Evolutionary conservation across 805 yeast genomes (phyloP), one percentile per base, ranked within the genome.

Genomic region (Yamadazyma phyllophila): DNA sequence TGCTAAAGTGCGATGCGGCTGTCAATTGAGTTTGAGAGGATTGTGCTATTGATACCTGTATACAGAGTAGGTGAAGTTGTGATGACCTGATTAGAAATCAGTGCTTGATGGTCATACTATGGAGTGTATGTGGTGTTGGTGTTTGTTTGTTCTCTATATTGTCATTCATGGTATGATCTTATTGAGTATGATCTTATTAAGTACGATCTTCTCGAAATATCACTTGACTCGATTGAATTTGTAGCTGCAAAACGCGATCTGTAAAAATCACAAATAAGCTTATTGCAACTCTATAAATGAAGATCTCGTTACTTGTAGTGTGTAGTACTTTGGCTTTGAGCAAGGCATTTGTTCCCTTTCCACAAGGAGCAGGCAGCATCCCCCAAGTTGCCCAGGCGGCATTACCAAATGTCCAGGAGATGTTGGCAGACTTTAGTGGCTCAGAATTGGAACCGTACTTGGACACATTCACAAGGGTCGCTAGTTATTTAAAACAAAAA

Each of bases 1-100:
- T 47, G 50, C 50, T 40, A 35, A 27, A 7, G 15, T 36, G 50
- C 30, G 50, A 30, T 30, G 39, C 20, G 39, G 29, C 26, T 36
- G 50, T 47, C 13, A 29, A 29, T 29, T 7, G 31, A 4, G 3
- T 11, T 11, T n/a, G 31, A 29, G 31, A 10, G 31, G 31, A 11
- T 29, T 29, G 13, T 29, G 31, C 31, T 29, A 29, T n/a, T 5
- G 4, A 3, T n/a, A 29, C 7, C 6, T 20, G 24, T 29, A 29
- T 29, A n/a, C 31, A 29, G 31, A 8, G n/a, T n/a, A n/a, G n/a
- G n/a, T n/a, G n/a, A n/a, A n/a, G n/a, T n/a, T n/a, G n/a, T 20
- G 24, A 20, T 20, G 24, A 20, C 24, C 24, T 4, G 24, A 20
- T 20, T 20, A 20, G 24, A 20, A 20, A 20, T 20, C 24, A 20